Conservation (phyloP, 768 basidiomycete genomes). For the Lentinula lateritia region DNA sequence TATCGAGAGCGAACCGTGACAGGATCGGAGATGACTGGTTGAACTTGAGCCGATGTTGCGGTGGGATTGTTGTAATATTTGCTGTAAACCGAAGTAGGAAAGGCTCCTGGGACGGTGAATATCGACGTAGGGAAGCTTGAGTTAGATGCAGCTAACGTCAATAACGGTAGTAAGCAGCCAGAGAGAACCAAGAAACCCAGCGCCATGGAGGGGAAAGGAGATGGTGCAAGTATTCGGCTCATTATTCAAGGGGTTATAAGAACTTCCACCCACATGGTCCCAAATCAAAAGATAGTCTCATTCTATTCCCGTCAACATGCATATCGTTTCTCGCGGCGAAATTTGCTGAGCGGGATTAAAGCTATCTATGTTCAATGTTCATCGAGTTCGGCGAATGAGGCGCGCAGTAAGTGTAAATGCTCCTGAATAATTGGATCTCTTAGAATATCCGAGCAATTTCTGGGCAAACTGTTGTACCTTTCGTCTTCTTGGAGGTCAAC, state of each 20-base stretch:
- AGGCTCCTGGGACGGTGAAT: slow-evolving; percentile 55
- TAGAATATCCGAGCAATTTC: too few relatives aligned
- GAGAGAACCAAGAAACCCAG: not conserved
- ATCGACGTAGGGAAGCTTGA: slow-evolving; percentile 27
- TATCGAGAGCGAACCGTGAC: slow-evolving; percentile 38
- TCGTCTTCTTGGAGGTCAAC: not conserved
- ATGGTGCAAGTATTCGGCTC: not conserved
- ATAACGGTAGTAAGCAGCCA: not conserved
- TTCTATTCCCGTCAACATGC: not conserved
- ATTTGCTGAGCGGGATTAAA: not conserved
- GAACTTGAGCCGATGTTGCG: slow-evolving; percentile 64
- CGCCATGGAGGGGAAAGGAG: not conserved
- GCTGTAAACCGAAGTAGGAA: slow-evolving; percentile 61
- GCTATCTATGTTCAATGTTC: not conserved
- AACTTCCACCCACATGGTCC: not conserved
- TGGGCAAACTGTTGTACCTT: not conserved
- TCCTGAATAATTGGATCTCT: too few relatives aligned
- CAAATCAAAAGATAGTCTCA: not conserved
- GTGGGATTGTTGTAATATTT: slow-evolving; percentile 71
- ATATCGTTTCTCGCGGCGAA: not conserved
- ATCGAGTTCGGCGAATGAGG: not conserved
- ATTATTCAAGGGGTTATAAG: not conserved
- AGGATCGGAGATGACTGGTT: slow-evolving; percentile 74
- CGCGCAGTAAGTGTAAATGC: not conserved
- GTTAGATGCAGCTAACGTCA: not conserved